A percentile compares a stretch with the other conserved stretches of the same genome.
These are phyloP conservation scores for Geum urbanum DNA, from an alignment of 306 rosid genomes.

Conservation along the genomic window DNA sequence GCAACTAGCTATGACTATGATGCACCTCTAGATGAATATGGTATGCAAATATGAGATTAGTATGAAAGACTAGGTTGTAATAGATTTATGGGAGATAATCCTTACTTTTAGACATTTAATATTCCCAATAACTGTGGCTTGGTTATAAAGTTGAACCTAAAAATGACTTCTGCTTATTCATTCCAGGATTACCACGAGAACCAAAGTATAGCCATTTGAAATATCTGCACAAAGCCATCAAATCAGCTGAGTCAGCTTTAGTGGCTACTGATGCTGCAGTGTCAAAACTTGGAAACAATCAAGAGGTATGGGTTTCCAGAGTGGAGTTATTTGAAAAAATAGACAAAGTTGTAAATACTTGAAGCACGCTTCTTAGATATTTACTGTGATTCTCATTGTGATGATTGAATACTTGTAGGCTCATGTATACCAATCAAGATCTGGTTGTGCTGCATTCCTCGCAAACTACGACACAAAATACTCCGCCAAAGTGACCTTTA, in stretches of 20 bases:
- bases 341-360: background rate
- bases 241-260: slow-evolving; percentile 64
- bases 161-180: slow-evolving; percentile 10
- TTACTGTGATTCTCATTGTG: slow-evolving; percentile 13
- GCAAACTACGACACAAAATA: slow-evolving; percentile 61
- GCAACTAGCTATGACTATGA: slow-evolving; percentile 93
- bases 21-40: slow-evolving; percentile 89
- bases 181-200: slow-evolving; percentile 62
- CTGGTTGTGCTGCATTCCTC: slow-evolving; percentile 82
- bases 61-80: slow-evolving; percentile 2
- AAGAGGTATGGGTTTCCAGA: slow-evolving; percentile 45
- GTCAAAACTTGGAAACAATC: slow-evolving; percentile 58
- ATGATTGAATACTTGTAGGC: slow-evolving; percentile 39
- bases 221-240: slow-evolving; percentile 81
- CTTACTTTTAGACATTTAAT: background rate
- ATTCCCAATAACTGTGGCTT: background rate
- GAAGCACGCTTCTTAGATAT: background rate
- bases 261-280: slow-evolving; percentile 62
- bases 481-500: slow-evolving; percentile 52
- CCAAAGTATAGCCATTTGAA: slow-evolving; percentile 97
- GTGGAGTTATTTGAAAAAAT: slow-evolving; percentile 19
- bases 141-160: background rate
- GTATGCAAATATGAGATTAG: slow-evolving; percentile 37
- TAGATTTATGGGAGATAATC: slow-evolving; percentile 9
- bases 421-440: slow-evolving; percentile 55